Conservation (phyloP, 495 filamentous ascomycete genomes). For the Baudoinia panamericana region DNA sequence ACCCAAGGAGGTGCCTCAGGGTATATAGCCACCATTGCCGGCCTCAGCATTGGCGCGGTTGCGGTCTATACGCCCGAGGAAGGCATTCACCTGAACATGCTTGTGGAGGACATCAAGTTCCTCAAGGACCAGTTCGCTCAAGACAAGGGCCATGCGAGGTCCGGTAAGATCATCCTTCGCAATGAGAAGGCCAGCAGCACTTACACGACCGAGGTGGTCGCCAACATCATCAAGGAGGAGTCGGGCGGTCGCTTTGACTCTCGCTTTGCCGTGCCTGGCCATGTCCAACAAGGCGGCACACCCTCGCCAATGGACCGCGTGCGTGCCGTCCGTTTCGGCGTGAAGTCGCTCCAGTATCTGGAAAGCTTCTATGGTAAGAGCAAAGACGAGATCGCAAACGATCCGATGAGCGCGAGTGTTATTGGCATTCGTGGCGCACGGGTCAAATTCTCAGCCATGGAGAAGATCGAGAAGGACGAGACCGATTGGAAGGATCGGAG, state of each 20-base stretch:
- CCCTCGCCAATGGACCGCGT: constrained; percentile 94
- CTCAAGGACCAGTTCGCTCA: constrained; percentile 71
- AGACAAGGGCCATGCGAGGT: constrained; percentile 80
- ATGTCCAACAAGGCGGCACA: constrained; percentile 91
- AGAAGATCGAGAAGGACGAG: constrained; percentile 61
- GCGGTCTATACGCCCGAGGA: constrained; percentile 97
- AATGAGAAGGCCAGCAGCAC: constrained; percentile 85
- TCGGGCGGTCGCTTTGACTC: constrained; percentile 85
- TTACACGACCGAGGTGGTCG: constrained; percentile 84
- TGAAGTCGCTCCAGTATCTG: constrained; percentile 79
- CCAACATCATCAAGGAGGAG: constrained; percentile 90
- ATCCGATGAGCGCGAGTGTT: constrained; percentile 58
- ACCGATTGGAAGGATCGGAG: constrained; percentile 88
- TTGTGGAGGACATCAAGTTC: constrained; percentile 80
- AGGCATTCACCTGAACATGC: constrained; percentile 86
- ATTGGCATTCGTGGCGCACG: constrained; percentile 88
- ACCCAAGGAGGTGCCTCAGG: constrained; percentile 92
- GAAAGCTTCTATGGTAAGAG: constrained; percentile 58
- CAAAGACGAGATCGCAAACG: constrained; percentile 51
- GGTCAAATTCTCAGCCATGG: constrained; percentile 74
- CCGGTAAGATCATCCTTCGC: constrained; percentile 85
- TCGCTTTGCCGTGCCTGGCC: constrained; percentile 84
- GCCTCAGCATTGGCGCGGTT: constrained; percentile 77
- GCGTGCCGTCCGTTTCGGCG: constrained; percentile 78
- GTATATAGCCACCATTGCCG: constrained; percentile 84